Conservation (phyloP, 345 rosid genomes). For the Adansonia digitata region DNA sequence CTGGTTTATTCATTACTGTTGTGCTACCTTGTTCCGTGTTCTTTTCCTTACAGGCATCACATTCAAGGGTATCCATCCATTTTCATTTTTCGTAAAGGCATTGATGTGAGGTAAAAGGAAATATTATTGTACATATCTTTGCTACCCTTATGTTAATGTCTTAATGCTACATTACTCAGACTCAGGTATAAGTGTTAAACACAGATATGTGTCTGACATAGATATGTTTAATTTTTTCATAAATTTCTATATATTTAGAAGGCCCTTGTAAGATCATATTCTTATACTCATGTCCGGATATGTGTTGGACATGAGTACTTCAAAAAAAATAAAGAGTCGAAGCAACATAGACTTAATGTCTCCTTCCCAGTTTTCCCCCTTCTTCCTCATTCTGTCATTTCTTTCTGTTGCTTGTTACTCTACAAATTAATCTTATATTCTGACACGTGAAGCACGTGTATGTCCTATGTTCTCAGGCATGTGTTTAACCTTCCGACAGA, state of each 20-base stretch:
- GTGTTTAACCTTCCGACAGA: not conserved
- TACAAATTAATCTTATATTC: not conserved
- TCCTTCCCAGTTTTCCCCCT: not conserved
- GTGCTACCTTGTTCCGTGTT: not conserved
- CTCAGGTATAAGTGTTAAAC: no score
- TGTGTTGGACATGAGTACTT: no score
- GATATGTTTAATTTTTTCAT: no score
- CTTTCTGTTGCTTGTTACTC: not conserved
- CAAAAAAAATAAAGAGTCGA: no score
- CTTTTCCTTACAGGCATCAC: conserved; percentile 58
- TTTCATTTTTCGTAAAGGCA: conserved; percentile 96
- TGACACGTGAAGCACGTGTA: not conserved
- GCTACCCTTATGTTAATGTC: not conserved
- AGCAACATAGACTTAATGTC: not conserved
- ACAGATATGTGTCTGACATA: no score
- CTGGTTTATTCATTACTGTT: not conserved
- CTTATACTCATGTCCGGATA: no score
- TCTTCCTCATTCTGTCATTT: not conserved
- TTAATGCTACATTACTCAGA: no score
- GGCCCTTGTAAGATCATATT: no score
- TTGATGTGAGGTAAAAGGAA: conserved; percentile 57
- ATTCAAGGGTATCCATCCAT: conserved; percentile 96
- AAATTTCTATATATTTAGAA: no score
- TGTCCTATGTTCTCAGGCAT: not conserved
- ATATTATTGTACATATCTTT: conserved; percentile 4